phyloP scores from a whole-genome alignment of 2,329 filamentous ascomycete species.

The Zopfia rhizophila region DNA sequence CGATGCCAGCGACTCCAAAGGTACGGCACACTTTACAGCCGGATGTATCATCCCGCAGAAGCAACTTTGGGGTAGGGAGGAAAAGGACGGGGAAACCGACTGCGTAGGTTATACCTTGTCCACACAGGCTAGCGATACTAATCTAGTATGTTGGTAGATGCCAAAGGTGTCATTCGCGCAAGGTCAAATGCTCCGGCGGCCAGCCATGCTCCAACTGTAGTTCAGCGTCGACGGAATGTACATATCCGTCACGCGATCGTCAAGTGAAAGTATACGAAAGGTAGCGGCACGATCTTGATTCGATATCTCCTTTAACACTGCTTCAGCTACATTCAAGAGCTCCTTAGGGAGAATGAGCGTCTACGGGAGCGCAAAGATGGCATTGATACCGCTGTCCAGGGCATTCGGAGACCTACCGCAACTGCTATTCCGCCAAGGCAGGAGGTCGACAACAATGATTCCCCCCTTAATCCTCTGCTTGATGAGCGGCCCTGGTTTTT shows the following conservation, averaged over 20 bases:
- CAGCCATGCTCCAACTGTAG: conserved; percentile 44
- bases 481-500: conserved; percentile 52
- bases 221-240: conserved; percentile 29
- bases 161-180: conserved; percentile 39
- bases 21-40: no score
- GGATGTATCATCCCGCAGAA: no score
- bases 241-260: conserved; percentile 39
- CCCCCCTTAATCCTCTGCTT: conserved; percentile 46
- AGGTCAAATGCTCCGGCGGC: conserved; percentile 49
- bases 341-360: conserved; percentile 43
- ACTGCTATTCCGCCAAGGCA: conserved; percentile 3
- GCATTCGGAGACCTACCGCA: conserved; percentile 3
- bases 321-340: conserved; percentile 38
- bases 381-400: conserved; percentile 1
- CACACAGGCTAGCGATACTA: no score
- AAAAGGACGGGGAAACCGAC: no score
- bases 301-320: not conserved
- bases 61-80: no score
- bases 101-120: no score
- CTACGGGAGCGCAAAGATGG: conserved; percentile 25
- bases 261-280: conserved; percentile 36
- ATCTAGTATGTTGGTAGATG: no score
- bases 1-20: no score
- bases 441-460: conserved; percentile 31
- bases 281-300: not conserved